phyloP scores from a whole-genome alignment of 345 rosid genomes.

The Syzygium oleosum region DNA sequence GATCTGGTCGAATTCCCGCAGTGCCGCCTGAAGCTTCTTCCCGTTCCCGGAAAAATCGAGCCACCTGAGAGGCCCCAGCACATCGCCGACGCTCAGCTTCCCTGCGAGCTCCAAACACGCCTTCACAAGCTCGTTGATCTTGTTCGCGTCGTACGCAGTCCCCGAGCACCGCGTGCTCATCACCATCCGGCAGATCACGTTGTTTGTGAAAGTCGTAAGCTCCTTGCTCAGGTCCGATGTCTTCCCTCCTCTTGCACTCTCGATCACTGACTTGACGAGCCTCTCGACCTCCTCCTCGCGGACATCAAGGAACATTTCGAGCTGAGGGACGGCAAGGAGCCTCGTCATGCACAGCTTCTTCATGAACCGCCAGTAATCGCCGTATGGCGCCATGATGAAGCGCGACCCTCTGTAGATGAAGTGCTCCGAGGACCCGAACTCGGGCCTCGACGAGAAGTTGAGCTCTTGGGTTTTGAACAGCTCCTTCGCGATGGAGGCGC shows the following conservation, averaged over 20 bases:
- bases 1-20: conserved; percentile 32
- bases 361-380: conserved; percentile 24
- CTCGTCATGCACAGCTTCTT: conserved; percentile 25
- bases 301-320: conserved; percentile 5
- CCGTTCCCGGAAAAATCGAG: conserved; percentile 60
- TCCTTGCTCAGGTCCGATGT: conserved; percentile 27
- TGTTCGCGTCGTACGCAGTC: conserved; percentile 27
- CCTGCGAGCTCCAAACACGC: conserved; percentile 42
- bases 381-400: conserved; percentile 15
- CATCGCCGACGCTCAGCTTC: conserved; percentile 45
- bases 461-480: conserved; percentile 20
- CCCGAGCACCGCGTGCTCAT: conserved; percentile 59
- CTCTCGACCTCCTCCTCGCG: conserved; percentile 16
- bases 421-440: conserved; percentile 17
- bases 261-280: conserved; percentile 9
- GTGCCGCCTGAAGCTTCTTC: conserved; percentile 29
- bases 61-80: conserved; percentile 53
- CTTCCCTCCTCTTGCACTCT: conserved; percentile 7
- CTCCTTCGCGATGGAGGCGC: conserved; percentile 10
- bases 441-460: conserved; percentile 24
- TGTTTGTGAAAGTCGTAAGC: conserved; percentile 36
- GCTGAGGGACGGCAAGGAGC: conserved; percentile 24
- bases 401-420: conserved; percentile 16
- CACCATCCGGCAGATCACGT: conserved; percentile 60
- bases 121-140: conserved; percentile 23